A percentile compares a stretch with the other conserved stretches of the same genome.
phyloP scores from a whole-genome alignment of 1,284 basidiomycete species.

The Peniophora sp. region DNA sequence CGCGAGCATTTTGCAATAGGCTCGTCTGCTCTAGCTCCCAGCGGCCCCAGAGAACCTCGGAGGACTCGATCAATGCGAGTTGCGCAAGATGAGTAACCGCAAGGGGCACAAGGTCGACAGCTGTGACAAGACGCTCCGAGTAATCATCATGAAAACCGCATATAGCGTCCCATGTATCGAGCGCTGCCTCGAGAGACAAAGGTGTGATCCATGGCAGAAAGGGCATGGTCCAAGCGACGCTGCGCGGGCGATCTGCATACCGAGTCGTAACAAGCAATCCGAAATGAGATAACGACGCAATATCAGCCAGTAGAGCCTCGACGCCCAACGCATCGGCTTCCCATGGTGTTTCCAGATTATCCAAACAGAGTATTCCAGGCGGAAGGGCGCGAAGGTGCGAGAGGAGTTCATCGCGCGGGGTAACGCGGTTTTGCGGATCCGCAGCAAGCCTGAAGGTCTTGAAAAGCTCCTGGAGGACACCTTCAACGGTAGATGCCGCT shows the following conservation, averaged over 20 bases:
- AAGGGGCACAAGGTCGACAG: conserved; percentile 1
- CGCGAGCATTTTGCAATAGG: background rate
- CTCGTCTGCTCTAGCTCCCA: background rate
- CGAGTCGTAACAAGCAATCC: background rate
- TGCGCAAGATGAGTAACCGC: background rate
- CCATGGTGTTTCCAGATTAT: conserved; percentile 27
- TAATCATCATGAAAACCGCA: background rate
- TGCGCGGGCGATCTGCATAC: background rate
- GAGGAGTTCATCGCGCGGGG: background rate
- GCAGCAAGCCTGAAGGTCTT: conserved; percentile 7
- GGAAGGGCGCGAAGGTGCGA: conserved; percentile 10
- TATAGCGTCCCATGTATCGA: background rate
- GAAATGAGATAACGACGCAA: background rate
- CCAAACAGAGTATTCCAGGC: conserved; percentile 17
- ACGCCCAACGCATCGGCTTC: conserved; percentile 4
- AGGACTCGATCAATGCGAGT: background rate
- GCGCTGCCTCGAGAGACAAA: background rate
- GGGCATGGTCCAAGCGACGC: background rate
- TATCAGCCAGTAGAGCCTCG: background rate
- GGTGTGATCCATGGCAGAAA: background rate
- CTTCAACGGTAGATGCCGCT: conserved; percentile 11
- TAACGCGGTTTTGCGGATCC: background rate
- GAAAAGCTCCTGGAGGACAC: conserved; percentile 14
- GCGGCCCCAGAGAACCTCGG: background rate
- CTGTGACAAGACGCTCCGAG: background rate